These are phyloP conservation scores for Ailanthus altissimus DNA, from an alignment of 345 rosid genomes.

Conservation along the genomic window DNA sequence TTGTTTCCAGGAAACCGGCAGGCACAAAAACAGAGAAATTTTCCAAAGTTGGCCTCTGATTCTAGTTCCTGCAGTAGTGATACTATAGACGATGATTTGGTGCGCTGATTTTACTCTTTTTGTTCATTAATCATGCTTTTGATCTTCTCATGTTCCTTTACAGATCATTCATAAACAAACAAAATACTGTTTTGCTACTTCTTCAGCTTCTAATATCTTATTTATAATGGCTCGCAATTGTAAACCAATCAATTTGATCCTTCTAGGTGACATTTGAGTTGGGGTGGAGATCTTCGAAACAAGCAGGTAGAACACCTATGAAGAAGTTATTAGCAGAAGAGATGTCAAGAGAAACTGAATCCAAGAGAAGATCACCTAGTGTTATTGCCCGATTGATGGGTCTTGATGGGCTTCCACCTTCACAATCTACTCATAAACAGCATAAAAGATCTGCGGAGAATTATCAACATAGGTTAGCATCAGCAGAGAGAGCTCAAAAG, in stretches of 20 bases:
- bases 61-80: constrained; percentile 45
- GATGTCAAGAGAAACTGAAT: constrained; percentile 74
- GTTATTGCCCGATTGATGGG: constrained; percentile 96
- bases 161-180: neutral
- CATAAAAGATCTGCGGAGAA: constrained; percentile 44
- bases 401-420: constrained; percentile 79
- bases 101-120: constrained; percentile 37
- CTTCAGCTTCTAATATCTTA: neutral
- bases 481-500: constrained; percentile 40
- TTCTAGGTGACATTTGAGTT: constrained; percentile 51
- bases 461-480: constrained; percentile 26
- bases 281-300: constrained; percentile 40
- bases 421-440: constrained; percentile 45
- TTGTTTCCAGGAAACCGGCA: constrained; percentile 64
- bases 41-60: constrained; percentile 52
- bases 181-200: neutral
- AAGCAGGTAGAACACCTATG: constrained; percentile 54
- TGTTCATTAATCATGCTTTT: constrained; percentile 4
- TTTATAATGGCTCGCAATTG: neutral
- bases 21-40: constrained; percentile 39
- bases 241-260: constrained; percentile 26
- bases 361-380: constrained; percentile 72
- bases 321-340: constrained; percentile 77
- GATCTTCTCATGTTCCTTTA: neutral
- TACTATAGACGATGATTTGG: constrained; percentile 53